A percentile compares a stretch with the other conserved stretches of the same genome.
These are phyloP conservation scores for Apiotrichum siamense DNA, from an alignment of 1,284 basidiomycete species.

Conservation along the genomic window DNA sequence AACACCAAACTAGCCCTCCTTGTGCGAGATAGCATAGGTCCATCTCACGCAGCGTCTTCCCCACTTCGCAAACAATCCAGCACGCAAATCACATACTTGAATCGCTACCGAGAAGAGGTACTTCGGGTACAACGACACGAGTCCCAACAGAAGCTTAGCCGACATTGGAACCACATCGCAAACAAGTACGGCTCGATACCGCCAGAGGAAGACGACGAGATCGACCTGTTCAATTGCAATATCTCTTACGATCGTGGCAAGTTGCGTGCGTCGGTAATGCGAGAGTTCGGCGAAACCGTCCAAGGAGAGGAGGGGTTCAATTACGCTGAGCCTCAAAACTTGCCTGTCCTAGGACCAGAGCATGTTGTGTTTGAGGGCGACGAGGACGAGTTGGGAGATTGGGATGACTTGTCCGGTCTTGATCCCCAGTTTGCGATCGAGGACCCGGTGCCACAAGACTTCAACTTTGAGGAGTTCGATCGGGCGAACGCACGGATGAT, in stretches of 20 bases:
- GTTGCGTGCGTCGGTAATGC: slow-evolving; percentile 12
- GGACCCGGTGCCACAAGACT: slow-evolving; percentile 11
- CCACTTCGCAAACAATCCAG: not conserved
- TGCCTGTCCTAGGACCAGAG: not conserved
- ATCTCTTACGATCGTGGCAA: slow-evolving; percentile 31
- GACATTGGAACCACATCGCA: slow-evolving; percentile 36
- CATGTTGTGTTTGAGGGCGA: slow-evolving; percentile 15
- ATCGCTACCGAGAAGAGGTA: not conserved
- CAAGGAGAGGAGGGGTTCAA: slow-evolving; percentile 16
- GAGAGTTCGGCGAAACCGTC: slow-evolving; percentile 19
- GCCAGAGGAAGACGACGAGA: slow-evolving; percentile 45
- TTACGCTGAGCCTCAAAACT: not conserved
- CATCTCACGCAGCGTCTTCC: not conserved
- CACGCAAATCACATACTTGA: too few relatives aligned
- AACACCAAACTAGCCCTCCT: too few relatives aligned
- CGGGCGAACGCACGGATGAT: slow-evolving; percentile 18
- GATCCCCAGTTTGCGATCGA: slow-evolving; percentile 19
- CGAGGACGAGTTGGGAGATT: slow-evolving; percentile 36
- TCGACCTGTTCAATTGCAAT: slow-evolving; percentile 35
- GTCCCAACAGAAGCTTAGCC: not conserved
- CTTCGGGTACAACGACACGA: not conserved
- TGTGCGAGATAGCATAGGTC: not conserved
- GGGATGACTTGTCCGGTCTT: slow-evolving; percentile 30
- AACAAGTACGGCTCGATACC: slow-evolving; percentile 35
- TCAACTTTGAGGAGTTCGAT: slow-evolving; percentile 25